Conservation (phyloP, 2,329 filamentous ascomycete genomes). For the Phyllosticta ampelicida region DNA sequence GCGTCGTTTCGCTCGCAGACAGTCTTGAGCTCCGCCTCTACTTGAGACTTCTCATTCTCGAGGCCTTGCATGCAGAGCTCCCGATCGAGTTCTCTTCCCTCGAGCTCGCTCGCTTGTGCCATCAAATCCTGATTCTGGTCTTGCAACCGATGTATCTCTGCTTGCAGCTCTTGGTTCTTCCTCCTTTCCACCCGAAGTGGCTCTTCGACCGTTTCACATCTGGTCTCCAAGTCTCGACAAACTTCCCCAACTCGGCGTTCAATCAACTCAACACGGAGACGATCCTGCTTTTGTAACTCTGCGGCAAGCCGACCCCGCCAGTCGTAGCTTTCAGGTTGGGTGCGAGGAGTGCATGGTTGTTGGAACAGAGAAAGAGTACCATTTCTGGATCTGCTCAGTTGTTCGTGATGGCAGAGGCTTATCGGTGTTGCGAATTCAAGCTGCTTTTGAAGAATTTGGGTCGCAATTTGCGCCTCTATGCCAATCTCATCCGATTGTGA, state of each 20-base stretch:
- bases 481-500: slow-evolving; percentile 13
- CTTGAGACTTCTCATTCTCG: slow-evolving; percentile 29
- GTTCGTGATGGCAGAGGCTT: slow-evolving; percentile 16
- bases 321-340: slow-evolving; percentile 26
- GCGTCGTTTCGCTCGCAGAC: slow-evolving; percentile 29
- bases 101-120: slow-evolving; percentile 23
- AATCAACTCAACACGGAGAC: slow-evolving; percentile 36
- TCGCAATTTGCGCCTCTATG: slow-evolving; percentile 15
- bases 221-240: slow-evolving; percentile 45
- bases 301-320: slow-evolving; percentile 40
- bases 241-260: slow-evolving; percentile 41
- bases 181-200: slow-evolving; percentile 39
- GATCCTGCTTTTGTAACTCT: slow-evolving; percentile 29
- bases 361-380: slow-evolving; percentile 22
- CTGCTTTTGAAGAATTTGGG: slow-evolving; percentile 21
- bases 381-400: not conserved
- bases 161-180: slow-evolving; percentile 24
- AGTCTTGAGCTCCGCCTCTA: slow-evolving; percentile 27
- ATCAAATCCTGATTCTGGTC: slow-evolving; percentile 26
- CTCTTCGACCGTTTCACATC: slow-evolving; percentile 45
- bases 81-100: slow-evolving; percentile 27
- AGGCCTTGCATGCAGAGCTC: slow-evolving; percentile 28
- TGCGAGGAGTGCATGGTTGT: slow-evolving; percentile 28
- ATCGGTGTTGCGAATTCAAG: slow-evolving; percentile 13
- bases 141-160: slow-evolving; percentile 22